Evolutionary conservation across 1,139 yeast genomes (phyloP).

Genomic region (Lodderomyces parapsilosis): DNA sequence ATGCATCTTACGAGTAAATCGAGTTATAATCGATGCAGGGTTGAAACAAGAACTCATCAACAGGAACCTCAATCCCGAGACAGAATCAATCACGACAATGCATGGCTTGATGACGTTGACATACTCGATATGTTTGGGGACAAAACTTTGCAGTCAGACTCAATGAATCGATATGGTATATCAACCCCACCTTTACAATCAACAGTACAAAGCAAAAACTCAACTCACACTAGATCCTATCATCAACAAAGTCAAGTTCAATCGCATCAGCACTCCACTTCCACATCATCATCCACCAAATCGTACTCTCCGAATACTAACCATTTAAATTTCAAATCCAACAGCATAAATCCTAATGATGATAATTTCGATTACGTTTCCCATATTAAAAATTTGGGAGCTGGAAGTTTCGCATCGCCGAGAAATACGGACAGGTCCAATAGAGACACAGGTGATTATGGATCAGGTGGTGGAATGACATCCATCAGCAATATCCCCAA

Average conservation of each 20-base stretch:
- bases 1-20: constrained; percentile 47
- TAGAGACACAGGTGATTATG: neutral
- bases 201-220: neutral
- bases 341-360: constrained; percentile 26
- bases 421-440: neutral
- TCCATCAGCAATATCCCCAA: constrained; percentile 15
- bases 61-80: neutral
- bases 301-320: constrained; percentile 4
- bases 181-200: neutral
- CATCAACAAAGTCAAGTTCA: neutral
- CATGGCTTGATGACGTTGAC: neutral
- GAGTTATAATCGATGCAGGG: neutral
- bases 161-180: neutral
- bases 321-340: neutral
- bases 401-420: constrained; percentile 12
- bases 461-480: constrained; percentile 10
- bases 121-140: neutral
- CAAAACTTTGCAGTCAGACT: neutral
- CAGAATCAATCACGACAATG: neutral
- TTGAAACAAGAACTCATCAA: neutral
- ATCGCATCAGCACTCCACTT: neutral
- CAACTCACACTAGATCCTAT: too few species aligned
- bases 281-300: constrained; percentile 5
- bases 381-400: constrained; percentile 60
- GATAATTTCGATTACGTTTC: constrained; percentile 70